Evolutionary conservation across 495 filamentous ascomycete genomes (phyloP).

Genomic region (Hyaloscypha finlandica): DNA sequence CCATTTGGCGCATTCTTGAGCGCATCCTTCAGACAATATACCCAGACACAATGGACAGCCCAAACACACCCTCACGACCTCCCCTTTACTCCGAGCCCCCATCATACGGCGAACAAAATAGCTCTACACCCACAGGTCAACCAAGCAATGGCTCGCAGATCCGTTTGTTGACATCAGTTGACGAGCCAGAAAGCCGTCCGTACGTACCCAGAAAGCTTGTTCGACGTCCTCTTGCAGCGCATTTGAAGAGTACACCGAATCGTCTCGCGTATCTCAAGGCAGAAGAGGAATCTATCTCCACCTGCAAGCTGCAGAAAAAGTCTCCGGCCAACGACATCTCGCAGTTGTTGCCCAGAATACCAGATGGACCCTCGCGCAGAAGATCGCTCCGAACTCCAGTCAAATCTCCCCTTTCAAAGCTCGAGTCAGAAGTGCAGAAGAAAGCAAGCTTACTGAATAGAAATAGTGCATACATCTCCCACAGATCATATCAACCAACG

Average conservation of each 20-base stretch:
- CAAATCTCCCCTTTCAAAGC: conserved; percentile 26
- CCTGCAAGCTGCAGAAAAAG: conserved; percentile 51
- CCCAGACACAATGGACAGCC: conserved; percentile 43
- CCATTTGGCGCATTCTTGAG: conserved; percentile 11
- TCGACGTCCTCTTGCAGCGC: conserved; percentile 19
- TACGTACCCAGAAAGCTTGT: conserved; percentile 26
- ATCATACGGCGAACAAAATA: conserved; percentile 49
- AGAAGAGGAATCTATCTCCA: conserved; percentile 38
- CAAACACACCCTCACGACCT: conserved; percentile 37
- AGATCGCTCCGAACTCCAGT: conserved; percentile 31
- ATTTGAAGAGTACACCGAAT: conserved; percentile 33
- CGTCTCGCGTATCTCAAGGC: conserved; percentile 35
- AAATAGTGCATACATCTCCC: conserved; percentile 32
- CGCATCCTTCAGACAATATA: conserved; percentile 2
- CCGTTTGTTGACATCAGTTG: conserved; percentile 55
- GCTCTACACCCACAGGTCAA: conserved; percentile 39
- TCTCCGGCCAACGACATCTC: conserved; percentile 10
- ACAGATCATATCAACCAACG: conserved; percentile 51
- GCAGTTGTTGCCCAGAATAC: conserved; percentile 42
- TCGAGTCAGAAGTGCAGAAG: conserved; percentile 34
- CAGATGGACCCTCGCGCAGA: conserved; percentile 48
- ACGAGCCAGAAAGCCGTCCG: conserved; percentile 34
- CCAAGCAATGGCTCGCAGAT: conserved; percentile 38
- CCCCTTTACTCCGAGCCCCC: conserved; percentile 48
- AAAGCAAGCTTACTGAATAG: conserved; percentile 39